phyloP scores from a whole-genome alignment of 306 rosid species.

The Hippophae tibetana region DNA sequence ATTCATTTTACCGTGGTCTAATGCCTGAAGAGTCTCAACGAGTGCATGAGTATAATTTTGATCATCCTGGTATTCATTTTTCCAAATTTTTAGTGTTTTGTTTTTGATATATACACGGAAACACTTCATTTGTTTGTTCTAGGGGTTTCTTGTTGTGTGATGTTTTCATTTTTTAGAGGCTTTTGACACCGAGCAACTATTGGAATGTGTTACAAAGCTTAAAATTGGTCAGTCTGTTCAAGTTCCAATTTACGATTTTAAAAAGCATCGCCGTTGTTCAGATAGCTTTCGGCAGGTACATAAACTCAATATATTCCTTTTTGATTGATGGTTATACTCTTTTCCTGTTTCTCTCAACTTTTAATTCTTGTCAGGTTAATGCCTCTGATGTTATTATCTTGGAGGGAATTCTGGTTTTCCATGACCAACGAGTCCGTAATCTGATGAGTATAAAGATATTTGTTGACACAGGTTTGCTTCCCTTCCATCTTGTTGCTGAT shows the following conservation, averaged over 20 bases:
- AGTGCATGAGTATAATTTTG: slow-evolving; percentile 86
- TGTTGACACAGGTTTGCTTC: slow-evolving; percentile 75
- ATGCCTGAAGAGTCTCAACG: slow-evolving; percentile 67
- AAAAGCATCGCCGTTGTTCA: slow-evolving; percentile 66
- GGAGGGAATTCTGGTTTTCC: slow-evolving; percentile 98
- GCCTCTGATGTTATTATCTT: slow-evolving; percentile 91
- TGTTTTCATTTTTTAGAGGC: slow-evolving; percentile 41
- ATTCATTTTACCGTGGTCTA: slow-evolving; percentile 94
- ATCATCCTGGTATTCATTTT: slow-evolving; percentile 70
- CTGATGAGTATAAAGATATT: slow-evolving; percentile 97
- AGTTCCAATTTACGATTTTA: slow-evolving; percentile 87
- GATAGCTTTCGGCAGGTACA: slow-evolving; percentile 88
- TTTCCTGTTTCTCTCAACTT: neutral
- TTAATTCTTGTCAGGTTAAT: slow-evolving; percentile 50
- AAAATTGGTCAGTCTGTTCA: slow-evolving; percentile 62
- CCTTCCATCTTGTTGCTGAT: slow-evolving; percentile 8
- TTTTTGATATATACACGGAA: neutral
- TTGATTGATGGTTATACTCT: neutral
- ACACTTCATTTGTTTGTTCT: neutral
- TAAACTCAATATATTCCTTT: neutral
- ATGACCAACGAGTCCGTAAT: slow-evolving; percentile 80
- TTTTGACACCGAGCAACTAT: slow-evolving; percentile 81
- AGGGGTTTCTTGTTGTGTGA: neutral
- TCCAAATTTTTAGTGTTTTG: neutral
- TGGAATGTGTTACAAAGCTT: slow-evolving; percentile 66